Evolutionary conservation across 306 rosid genomes (phyloP).

Genomic region (Vicia faba): DNA sequence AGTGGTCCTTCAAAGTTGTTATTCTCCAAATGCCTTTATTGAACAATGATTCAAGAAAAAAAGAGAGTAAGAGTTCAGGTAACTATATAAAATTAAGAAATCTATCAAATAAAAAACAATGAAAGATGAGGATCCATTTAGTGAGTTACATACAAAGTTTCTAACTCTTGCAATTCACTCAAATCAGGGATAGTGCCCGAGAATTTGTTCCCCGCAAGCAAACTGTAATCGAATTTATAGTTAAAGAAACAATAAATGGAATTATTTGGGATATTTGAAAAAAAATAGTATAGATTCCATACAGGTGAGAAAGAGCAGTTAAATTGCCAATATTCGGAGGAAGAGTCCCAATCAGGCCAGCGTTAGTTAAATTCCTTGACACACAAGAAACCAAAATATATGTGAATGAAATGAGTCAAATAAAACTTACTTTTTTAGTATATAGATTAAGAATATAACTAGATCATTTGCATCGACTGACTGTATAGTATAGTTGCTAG

Average conservation of each 20-base stretch:
- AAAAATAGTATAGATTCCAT: conserved; percentile 40
- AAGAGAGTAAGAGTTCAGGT: conserved; percentile 14
- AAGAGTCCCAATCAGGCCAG: conserved; percentile 62
- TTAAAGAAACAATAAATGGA: background rate
- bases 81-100: conserved; percentile 26
- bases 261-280: conserved; percentile 9
- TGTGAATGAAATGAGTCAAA: conserved; percentile 21
- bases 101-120: background rate
- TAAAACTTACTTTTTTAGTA: background rate
- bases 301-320: conserved; percentile 64
- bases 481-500: background rate
- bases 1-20: conserved; percentile 71
- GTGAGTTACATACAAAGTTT: conserved; percentile 67
- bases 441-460: background rate
- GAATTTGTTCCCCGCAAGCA: conserved; percentile 73
- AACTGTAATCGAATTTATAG: conserved; percentile 47
- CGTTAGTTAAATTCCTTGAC: conserved; percentile 69
- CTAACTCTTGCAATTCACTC: conserved; percentile 53
- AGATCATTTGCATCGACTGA: background rate
- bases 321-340: conserved; percentile 55
- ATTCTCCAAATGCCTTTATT: conserved; percentile 76
- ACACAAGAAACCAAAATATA: conserved; percentile 20
- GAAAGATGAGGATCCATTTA: too few species aligned
- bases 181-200: conserved; percentile 75
- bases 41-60: conserved; percentile 12